Evolutionary conservation across 2,329 filamentous ascomycete species (phyloP), one percentile per base, ranked within the genome.

Genomic region (Dothideomycetes sp.): DNA sequence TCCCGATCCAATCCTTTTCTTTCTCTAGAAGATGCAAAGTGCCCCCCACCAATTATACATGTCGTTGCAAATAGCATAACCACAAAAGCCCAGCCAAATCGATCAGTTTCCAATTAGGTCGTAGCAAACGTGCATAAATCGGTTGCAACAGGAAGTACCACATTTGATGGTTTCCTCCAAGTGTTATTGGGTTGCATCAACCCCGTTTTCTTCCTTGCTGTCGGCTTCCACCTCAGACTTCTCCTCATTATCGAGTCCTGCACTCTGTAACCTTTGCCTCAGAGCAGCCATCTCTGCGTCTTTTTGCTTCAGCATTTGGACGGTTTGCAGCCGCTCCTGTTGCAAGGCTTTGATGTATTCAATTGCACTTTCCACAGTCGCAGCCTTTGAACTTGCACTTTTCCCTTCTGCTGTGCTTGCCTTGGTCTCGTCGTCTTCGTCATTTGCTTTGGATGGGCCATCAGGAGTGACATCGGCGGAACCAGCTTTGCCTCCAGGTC

Each of bases 291-390:
- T 49, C 37, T 54, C 52, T 18, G 52, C 53, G 12, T 55, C 45
- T 30, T 36, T 47, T 38, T 56, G 50, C 42, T 51, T 49, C 37
- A 52, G 48, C 19, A 49, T 39, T 34, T 47, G 38, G 14, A 47
- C 44, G 27, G 54, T 44, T 3, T 35, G 31, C n/a, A 32, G 31
- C 22, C 43, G 41, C 31, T 49, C 83, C 50, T 75, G 67, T 60
- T 93, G 79, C 45, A 98, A 63, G 44, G 79, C 73, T 61, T 85
- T 89, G 64, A 98, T 95, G 56, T 96, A 95, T 42, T 88, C 81
- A 52, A 96, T 96, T 2, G 91, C 91, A 63, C 84, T 80, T 62
- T 98, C 91, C n/a, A 98, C 91, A 1, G 93, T 95, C 50, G 84
- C 94, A 2, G 91, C 91, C 60, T 96, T 98, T 63, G 87, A 95